These are phyloP conservation scores for Termitomyces eurrhizus DNA, from an alignment of 768 basidiomycete genomes.

Conservation along the genomic window DNA sequence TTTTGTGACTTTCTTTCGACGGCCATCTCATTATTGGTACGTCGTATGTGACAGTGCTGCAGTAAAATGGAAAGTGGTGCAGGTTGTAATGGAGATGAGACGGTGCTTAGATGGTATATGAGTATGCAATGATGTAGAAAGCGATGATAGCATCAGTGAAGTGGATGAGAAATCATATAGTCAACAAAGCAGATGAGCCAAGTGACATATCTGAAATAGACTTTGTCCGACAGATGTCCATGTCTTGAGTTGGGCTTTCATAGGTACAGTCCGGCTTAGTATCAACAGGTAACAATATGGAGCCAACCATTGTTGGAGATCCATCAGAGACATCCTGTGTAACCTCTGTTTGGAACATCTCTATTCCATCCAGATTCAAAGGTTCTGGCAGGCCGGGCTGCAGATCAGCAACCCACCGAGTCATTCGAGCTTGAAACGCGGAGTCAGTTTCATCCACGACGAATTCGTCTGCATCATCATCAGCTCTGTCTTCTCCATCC, in stretches of 20 bases:
- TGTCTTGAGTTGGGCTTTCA: background rate
- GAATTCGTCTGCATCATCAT: background rate
- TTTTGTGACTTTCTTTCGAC: too few species aligned
- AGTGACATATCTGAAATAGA: background rate
- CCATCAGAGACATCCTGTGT: background rate
- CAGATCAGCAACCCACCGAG: background rate
- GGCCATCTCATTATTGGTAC: too few species aligned
- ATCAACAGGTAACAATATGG: background rate
- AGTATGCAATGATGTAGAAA: background rate
- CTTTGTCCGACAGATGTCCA: background rate
- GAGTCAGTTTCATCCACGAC: background rate
- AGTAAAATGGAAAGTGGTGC: too few species aligned
- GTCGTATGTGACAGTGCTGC: too few species aligned
- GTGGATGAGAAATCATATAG: too few species aligned
- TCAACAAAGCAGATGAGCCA: background rate
- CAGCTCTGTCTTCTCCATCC: background rate
- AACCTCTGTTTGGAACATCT: background rate
- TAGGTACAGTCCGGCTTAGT: background rate
- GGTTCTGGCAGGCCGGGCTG: background rate
- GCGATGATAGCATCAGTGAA: background rate
- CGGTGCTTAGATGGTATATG: background rate
- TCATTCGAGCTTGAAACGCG: background rate
- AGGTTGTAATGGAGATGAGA: too few species aligned
- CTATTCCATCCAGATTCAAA: background rate
- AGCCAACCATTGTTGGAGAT: background rate